Conservation (phyloP, 2,329 filamentous ascomycete genomes). For the Emericellopsis cladophorae region DNA sequence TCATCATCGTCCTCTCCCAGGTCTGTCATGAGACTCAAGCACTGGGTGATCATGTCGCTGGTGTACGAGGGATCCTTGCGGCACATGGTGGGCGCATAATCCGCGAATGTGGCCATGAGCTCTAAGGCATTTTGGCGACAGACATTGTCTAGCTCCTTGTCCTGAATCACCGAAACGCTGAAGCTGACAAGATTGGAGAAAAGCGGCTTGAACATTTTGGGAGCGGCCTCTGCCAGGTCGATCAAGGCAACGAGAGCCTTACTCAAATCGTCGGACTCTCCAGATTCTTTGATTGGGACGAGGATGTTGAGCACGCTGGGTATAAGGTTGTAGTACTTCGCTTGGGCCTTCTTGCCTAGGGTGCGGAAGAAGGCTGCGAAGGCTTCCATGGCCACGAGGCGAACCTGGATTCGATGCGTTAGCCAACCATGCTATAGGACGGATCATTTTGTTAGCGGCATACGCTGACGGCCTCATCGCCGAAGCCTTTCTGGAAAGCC, state of each 20-base stretch:
- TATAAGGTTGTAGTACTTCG: slow-evolving; percentile 77
- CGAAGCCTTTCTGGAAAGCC: slow-evolving; percentile 86
- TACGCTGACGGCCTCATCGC: slow-evolving; percentile 59
- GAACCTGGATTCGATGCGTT: slow-evolving; percentile 43
- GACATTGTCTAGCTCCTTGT: slow-evolving; percentile 85
- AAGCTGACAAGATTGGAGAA: slow-evolving; percentile 91
- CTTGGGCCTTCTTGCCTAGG: slow-evolving; percentile 74
- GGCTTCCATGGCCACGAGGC: slow-evolving; percentile 88
- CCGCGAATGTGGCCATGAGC: slow-evolving; percentile 95
- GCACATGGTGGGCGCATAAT: slow-evolving; percentile 89
- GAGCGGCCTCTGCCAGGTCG: slow-evolving; percentile 84
- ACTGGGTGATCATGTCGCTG: slow-evolving; percentile 95
- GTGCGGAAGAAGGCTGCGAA: slow-evolving; percentile 94
- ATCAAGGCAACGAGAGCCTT: slow-evolving; percentile 85
- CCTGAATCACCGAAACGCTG: slow-evolving; percentile 83
- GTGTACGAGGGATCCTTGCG: slow-evolving; percentile 88
- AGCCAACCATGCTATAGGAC: background rate
- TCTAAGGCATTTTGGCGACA: slow-evolving; percentile 91
- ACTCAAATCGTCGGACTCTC: slow-evolving; percentile 82
- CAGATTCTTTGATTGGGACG: slow-evolving; percentile 81
- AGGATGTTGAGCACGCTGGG: slow-evolving; percentile 90
- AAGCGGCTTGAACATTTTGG: slow-evolving; percentile 94
- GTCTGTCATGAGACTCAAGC: slow-evolving; percentile 94
- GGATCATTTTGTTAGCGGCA: too few relatives aligned
- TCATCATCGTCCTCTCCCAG: slow-evolving; percentile 91